Evolutionary conservation across 2,329 filamentous ascomycete genomes (phyloP).

Genomic region (Fusarium multiceps): DNA sequence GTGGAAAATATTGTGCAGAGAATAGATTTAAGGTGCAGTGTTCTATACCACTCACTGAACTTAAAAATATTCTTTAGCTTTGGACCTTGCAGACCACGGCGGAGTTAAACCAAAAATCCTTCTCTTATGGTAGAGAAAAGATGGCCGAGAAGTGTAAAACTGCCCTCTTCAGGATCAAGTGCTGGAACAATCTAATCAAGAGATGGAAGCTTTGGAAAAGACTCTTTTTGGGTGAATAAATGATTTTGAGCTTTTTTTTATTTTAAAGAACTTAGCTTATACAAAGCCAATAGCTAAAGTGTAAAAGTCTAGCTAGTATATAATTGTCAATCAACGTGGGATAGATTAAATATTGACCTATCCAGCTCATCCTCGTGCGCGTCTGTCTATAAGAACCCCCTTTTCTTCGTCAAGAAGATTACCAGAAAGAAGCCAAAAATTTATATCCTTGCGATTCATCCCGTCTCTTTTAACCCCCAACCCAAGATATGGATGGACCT

Average conservation of each 20-base stretch:
- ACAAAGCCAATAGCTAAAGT: not conserved
- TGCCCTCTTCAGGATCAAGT: not conserved
- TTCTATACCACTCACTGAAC: not conserved
- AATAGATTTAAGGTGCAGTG: not conserved
- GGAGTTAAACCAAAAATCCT: not conserved
- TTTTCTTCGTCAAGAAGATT: not conserved
- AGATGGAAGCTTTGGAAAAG: no score
- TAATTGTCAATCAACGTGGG: conserved; percentile 3
- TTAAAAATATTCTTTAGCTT: not conserved
- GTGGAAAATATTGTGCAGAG: not conserved
- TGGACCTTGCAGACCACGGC: not conserved
- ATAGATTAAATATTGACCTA: conserved; percentile 5
- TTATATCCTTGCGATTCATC: conserved; percentile 4
- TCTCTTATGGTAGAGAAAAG: not conserved
- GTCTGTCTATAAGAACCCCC: conserved; percentile 4
- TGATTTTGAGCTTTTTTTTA: not conserved
- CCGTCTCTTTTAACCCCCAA: not conserved
- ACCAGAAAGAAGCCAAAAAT: conserved; percentile 13
- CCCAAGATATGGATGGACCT: conserved; percentile 5
- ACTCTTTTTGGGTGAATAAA: no score
- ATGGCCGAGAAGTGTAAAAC: not conserved
- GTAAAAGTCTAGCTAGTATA: not conserved
- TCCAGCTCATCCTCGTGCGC: not conserved
- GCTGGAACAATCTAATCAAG: not conserved
- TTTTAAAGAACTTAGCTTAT: not conserved